Base-by-base conservation (phyloP, 2,329 filamentous ascomycete genomes). In the Colletotrichum sp. region DNA sequence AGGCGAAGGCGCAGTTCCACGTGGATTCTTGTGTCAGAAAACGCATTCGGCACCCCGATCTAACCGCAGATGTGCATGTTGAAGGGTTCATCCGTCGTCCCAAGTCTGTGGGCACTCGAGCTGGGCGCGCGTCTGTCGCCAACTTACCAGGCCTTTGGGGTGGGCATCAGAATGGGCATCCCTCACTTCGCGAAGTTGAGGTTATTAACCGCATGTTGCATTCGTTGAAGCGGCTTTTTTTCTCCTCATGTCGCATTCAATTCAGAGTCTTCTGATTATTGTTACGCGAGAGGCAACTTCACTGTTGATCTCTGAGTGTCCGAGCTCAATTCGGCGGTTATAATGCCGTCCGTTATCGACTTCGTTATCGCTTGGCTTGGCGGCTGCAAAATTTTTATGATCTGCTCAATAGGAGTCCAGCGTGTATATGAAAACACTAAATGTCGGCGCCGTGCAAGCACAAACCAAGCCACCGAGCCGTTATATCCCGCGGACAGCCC, bases 81-180 rank as follows among this genome's bases (percentile, higher is more conserved):
- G 28, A n/a, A 32, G n/a, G n/a, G 39, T 24, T 65, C n/a, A 63
- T 15, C 26, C 39, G 26, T 72, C 59, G 28, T 76, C 70, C 64
- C 39, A 69, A 60, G 57, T 68, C 16, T 16, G 34, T 65, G 70
- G 59, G 44, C 44, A 52, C 44, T 49, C 18, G 44, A 24, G 44
- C 44, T 21, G 44, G 44, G 44, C 68, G 62, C 74, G 74, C 74
- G 74, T 68, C 64, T 76, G 44, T 73, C 73, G 73, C 70, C 64
- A 65, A 76, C 44, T 62, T 72, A 72, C 49, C 68, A 72, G 49
- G 34, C 72, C 57, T 32, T 59, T 39, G 69, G 73, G n/a, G 39
- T 69, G 21, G 34, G 15, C 12, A 24, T n/a, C 49, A 26, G 66
- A 52, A 18, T 16, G 72, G 68, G n/a, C 44, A 52, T 49, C 28